Base-by-base conservation (phyloP, 331 rosid species). In the Malus hybrid region DNA sequence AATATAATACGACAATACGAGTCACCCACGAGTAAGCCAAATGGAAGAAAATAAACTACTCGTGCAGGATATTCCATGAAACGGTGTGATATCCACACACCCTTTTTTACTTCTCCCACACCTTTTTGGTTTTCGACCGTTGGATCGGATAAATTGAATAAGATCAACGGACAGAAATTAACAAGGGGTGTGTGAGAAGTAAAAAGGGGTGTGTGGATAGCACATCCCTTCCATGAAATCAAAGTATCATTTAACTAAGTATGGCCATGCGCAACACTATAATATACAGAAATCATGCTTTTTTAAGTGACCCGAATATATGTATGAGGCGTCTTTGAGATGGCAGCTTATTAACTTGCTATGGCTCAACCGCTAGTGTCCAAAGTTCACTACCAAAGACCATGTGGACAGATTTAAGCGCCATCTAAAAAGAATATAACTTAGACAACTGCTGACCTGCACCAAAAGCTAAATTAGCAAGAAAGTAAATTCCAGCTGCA, bases 381-480 rank as follows among this genome's bases (percentile, higher is more conserved):
- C 77, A 78, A 44, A 48, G 67, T 28, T 56, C 70, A 63, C 69
- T 66, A 58, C 44, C 32, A 57, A 10, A 67, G 55, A 22, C 64
- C 63, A 34, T 73, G 63, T 65, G 74, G 61, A 74, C 71, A 70
- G 75, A 63, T 26, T 22, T 67, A 77, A 20, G n/a, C 34, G 71
- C 24, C 76, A 67, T 74, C 77, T 15, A 30, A 44, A 56, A 16
- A 66, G 68, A 71, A 58, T 56, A 76, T 68, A 75, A 36, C 12
- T 39, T 39, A 2, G 46, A 78, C 52, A 75, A 80, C 63, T 56
- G 74, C 77, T 66, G 63, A n/a, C 81, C 79, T 74, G 79, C 63
- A 64, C 30, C 77, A 75, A 68, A 67, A 44, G 2, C 66, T 75
- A 50, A 65, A 15, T 64, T 22, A 74, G 70, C 52, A 53, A 64